Percentiles rank a stretch among this genome's conserved stretches.
phyloP scores from a whole-genome alignment of 129 eudicot species.

The Lactuca saligna region DNA sequence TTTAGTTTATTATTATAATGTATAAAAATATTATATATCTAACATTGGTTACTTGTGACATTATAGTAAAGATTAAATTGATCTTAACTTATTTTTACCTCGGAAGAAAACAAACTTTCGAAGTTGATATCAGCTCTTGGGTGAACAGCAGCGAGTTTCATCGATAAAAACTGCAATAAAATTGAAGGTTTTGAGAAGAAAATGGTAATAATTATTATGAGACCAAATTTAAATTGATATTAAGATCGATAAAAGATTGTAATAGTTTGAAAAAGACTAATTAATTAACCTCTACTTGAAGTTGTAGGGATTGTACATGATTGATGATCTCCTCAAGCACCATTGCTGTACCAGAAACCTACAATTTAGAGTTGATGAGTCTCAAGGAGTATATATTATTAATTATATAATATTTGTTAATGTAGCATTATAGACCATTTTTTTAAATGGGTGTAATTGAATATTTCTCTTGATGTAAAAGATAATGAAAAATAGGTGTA shows the following conservation, averaged over 20 bases:
- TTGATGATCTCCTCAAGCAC: constrained; percentile 44
- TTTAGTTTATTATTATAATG: background rate
- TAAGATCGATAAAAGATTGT: background rate
- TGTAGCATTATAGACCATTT: too few species aligned
- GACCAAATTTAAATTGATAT: background rate
- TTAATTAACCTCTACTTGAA: constrained; percentile 12
- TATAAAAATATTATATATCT: too few species aligned
- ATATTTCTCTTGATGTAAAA: too few species aligned
- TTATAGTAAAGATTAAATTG: too few species aligned
- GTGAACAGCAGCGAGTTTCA: constrained; percentile 75
- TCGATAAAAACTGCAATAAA: constrained; percentile 53
- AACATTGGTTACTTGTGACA: too few species aligned
- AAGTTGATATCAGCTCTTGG: constrained; percentile 63
- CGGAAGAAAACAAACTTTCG: constrained; percentile 52
- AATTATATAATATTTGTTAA: too few species aligned
- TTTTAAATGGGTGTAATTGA: too few species aligned
- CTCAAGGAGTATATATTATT: too few species aligned
- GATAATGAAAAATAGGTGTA: too few species aligned
- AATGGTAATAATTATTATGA: background rate
- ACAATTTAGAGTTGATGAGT: background rate
- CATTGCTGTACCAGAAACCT: constrained; percentile 51
- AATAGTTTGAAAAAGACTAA: background rate
- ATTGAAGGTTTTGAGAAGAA: background rate
- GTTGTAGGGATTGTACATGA: constrained; percentile 42
- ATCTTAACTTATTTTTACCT: constrained; percentile 23